Evolutionary conservation across 1,284 basidiomycete genomes (phyloP).

Genomic region (Xanthoconium separans): DNA sequence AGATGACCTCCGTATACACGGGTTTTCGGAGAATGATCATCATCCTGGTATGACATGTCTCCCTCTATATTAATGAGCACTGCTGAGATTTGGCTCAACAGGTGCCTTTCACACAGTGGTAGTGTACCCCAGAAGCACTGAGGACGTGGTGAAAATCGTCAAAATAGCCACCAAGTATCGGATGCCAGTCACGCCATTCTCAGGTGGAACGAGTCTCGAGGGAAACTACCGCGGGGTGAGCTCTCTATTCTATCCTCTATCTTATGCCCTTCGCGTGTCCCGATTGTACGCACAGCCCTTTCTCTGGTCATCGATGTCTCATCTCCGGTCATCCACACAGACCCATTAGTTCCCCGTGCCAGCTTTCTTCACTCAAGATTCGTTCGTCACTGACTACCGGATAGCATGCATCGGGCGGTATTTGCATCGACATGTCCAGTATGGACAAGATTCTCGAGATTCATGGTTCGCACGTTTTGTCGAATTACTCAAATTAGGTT

Average conservation of each 20-base stretch:
- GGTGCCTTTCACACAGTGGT: constrained; percentile 50
- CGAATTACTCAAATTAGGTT: background rate
- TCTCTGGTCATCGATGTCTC: background rate
- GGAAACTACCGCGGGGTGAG: constrained; percentile 65
- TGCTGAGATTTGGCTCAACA: constrained; percentile 16
- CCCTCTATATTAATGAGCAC: no score
- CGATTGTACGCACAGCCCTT: background rate
- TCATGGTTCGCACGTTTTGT: constrained; percentile 49
- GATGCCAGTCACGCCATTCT: constrained; percentile 73
- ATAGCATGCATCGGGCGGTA: constrained; percentile 62
- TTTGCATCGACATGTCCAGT: constrained; percentile 80
- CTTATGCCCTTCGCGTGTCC: background rate
- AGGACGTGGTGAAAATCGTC: constrained; percentile 69
- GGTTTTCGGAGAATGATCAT: constrained; percentile 56
- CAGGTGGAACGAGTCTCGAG: constrained; percentile 69
- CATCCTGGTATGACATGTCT: constrained; percentile 48
- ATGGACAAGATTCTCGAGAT: constrained; percentile 87
- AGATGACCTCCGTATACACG: constrained; percentile 55
- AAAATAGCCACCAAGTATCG: constrained; percentile 62
- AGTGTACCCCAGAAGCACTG: constrained; percentile 55
- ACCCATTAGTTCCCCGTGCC: background rate
- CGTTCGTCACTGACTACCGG: constrained; percentile 6
- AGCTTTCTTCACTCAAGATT: background rate
- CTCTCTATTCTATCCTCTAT: constrained; percentile 6
- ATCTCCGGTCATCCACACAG: no score